Evolutionary conservation across 1,284 basidiomycete genomes (phyloP).

Genomic region (Austroboletus olivaceoglutinosus): DNA sequence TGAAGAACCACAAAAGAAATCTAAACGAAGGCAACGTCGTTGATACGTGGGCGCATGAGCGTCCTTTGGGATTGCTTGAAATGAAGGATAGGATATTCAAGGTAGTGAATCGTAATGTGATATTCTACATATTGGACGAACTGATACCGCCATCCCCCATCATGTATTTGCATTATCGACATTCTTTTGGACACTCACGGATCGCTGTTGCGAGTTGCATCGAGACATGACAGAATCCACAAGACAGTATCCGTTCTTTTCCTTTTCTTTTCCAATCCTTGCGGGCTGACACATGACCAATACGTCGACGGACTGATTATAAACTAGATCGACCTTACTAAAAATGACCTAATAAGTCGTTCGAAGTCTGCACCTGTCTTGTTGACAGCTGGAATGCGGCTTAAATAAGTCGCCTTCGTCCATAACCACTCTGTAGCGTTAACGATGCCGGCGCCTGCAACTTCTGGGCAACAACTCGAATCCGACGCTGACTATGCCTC

Average conservation of each 20-base stretch:
- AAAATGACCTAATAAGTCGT: not conserved
- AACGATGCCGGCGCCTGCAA: constrained; percentile 6
- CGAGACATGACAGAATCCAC: no score
- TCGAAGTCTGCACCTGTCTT: no score
- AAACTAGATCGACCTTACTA: not conserved
- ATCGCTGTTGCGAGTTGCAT: no score
- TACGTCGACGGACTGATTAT: not conserved
- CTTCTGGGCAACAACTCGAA: not conserved
- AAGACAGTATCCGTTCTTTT: no score
- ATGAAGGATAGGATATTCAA: constrained; percentile 30
- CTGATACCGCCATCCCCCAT: constrained; percentile 21
- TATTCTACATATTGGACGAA: constrained; percentile 32
- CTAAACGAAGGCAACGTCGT: constrained; percentile 27
- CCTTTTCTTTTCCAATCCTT: no score
- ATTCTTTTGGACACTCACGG: constrained; percentile 29
- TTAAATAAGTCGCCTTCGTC: not conserved
- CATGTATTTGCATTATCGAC: constrained; percentile 32
- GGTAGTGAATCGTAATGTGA: constrained; percentile 31
- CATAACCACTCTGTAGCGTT: not conserved
- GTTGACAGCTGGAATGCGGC: no score
- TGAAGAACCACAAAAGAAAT: constrained; percentile 33
- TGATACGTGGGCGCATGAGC: constrained; percentile 12
- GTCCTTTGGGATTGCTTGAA: constrained; percentile 5
- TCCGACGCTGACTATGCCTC: not conserved
- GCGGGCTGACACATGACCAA: not conserved